These are phyloP conservation scores for Cytospora leucostoma DNA, from an alignment of 2,329 filamentous ascomycete species.

Conservation along the genomic window DNA sequence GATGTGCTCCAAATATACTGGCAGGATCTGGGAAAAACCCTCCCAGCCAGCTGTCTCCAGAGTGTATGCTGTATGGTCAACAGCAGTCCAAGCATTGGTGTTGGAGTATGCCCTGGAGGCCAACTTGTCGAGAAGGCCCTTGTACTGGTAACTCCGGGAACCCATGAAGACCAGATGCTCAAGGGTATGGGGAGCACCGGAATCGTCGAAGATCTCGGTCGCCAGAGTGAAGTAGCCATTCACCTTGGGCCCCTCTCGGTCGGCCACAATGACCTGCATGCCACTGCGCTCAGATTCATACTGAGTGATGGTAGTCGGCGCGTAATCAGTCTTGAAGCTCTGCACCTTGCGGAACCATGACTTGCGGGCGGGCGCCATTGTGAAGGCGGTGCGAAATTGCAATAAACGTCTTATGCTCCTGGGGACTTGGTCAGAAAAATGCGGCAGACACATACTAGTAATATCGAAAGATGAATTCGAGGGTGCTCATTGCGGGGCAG, in stretches of 20 bases:
- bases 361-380: conserved; percentile 57
- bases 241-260: conserved; percentile 92
- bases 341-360: conserved; percentile 80
- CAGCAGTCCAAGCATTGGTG: conserved; percentile 97
- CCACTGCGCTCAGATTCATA: conserved; percentile 95
- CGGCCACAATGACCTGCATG: conserved; percentile 90
- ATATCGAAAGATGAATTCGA: background rate
- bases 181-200: conserved; percentile 85
- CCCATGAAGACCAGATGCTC: conserved; percentile 87
- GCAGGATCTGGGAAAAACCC: conserved; percentile 90
- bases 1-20: conserved; percentile 93
- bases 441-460: background rate
- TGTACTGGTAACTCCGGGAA: conserved; percentile 90
- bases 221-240: conserved; percentile 93
- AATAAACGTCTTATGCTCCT: conserved; percentile 30
- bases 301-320: conserved; percentile 83
- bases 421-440: conserved; percentile 28
- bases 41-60: conserved; percentile 96
- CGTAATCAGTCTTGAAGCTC: conserved; percentile 86
- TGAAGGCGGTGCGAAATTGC: conserved; percentile 35
- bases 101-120: conserved; percentile 89
- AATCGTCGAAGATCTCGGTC: conserved; percentile 97
- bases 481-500: background rate
- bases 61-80: conserved; percentile 94
- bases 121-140: conserved; percentile 91